These are phyloP conservation scores for Phytopythium delawarense DNA, from an alignment of 352 stramenopile genomes.

Conservation along the genomic window DNA sequence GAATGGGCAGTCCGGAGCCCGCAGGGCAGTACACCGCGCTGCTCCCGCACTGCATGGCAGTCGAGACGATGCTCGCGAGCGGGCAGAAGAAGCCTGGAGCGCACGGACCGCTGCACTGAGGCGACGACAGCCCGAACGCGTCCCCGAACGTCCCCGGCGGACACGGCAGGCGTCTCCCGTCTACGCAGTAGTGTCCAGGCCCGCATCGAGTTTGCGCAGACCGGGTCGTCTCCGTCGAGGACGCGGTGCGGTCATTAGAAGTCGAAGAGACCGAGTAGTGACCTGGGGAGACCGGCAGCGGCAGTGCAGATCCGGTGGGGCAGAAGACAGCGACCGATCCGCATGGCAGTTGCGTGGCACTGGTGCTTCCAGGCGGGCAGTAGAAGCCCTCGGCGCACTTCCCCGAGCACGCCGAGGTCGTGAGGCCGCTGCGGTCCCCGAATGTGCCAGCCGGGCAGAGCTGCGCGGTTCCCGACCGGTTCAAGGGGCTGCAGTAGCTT, in stretches of 20 bases:
- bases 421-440: constrained; percentile 39
- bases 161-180: constrained; percentile 24
- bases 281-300: constrained; percentile 26
- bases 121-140: constrained; percentile 23
- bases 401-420: constrained; percentile 35
- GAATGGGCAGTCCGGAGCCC: constrained; percentile 22
- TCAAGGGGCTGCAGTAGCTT: constrained; percentile 43
- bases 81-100: constrained; percentile 64
- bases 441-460: constrained; percentile 64
- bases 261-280: constrained; percentile 38
- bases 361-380: constrained; percentile 47
- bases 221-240: constrained; percentile 18
- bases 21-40: constrained; percentile 33
- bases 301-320: constrained; percentile 30
- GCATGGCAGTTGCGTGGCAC: constrained; percentile 30
- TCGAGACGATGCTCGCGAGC: constrained; percentile 37
- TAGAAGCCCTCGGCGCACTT: constrained; percentile 53
- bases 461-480: constrained; percentile 17
- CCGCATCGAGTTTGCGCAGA: constrained; percentile 43
- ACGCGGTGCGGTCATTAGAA: constrained; percentile 9
- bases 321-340: constrained; percentile 40
- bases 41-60: constrained; percentile 22
- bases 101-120: constrained; percentile 59
- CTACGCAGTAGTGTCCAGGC: constrained; percentile 60
- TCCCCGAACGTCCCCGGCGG: constrained; percentile 57